Base-by-base conservation (phyloP, 805 yeast genomes). In the Yamadazyma tumulicola region DNA sequence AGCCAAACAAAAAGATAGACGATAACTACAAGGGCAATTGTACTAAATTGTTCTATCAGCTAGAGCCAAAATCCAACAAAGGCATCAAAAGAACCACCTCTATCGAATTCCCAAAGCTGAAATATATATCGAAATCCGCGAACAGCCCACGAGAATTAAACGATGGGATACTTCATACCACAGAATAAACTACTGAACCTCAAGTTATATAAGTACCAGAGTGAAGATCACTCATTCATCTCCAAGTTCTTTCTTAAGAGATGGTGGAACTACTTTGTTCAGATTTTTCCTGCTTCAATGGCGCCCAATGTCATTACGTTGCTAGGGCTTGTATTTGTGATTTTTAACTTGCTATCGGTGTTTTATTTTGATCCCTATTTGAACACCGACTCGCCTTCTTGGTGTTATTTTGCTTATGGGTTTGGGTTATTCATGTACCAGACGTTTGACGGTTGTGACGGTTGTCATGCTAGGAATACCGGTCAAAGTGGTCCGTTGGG, bases 401-500 rank as follows among this genome's bases (percentile, higher is more conserved):
- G 94, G 95, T 73, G 81, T 12, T 85, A 83, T 54, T 73, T 75
- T 46, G 64, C 80, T 29, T 85, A 85, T 55, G 96, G 94, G 0
- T 52, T 84, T 42, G 91, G 95, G 5, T 62, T 89, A 46, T 88
- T 89, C 54, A 65, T 88, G 72, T 89, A 89, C 58, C 97, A 89
- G 57, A 89, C 97, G 0, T 87, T 89, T 57, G 97, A 89, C 58
- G 96, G 96, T 0, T 85, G 96, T 59, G 97, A 89, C 59, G 97
- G 97, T 4, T 75, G 84, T 44, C 97, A 89, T 57, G 97, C 97
- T 16, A 78, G 97, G 54, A 77, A 91, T 52, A 89, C 96, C 1
- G 95, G 94, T n/a, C 94, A 87, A 59, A 76, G 86, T 42, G 93
- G 96, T 3, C 97, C 97, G 1, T 64, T 89, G 49, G 97, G 97